Evolutionary conservation across 441 rosid species (phyloP).

Genomic region (Aleurites moluccanus): DNA sequence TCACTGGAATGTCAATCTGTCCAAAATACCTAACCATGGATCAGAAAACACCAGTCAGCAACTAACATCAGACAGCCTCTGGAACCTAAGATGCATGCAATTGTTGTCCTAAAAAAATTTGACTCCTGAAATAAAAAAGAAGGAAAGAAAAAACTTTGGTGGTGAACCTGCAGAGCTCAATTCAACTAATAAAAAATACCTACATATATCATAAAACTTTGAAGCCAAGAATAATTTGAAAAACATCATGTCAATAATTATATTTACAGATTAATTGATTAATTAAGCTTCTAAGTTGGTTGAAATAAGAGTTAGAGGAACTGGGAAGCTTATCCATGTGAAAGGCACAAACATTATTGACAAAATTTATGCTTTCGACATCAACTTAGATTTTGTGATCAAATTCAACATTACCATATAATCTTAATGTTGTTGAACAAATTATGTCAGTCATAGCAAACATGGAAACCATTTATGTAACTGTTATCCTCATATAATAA

Average conservation of each 20-base stretch:
- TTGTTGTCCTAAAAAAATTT: neutral
- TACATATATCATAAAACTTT: neutral
- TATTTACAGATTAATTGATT: too few species aligned
- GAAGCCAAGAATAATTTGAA: neutral
- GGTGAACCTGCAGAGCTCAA: neutral
- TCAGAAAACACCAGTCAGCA: conserved; percentile 25
- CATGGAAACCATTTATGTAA: neutral
- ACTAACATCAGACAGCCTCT: neutral
- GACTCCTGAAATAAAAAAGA: neutral
- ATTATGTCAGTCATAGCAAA: neutral
- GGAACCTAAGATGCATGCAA: neutral
- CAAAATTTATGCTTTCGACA: neutral
- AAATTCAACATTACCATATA: neutral
- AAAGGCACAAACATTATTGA: too few species aligned
- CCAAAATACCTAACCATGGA: conserved; percentile 68
- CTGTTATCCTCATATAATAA: neutral
- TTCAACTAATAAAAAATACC: neutral
- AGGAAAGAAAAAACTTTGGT: neutral
- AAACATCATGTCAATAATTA: neutral
- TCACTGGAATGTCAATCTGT: conserved; percentile 73
- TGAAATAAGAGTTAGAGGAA: too few species aligned
- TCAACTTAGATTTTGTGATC: too few species aligned
- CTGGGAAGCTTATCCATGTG: neutral
- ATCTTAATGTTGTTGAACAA: neutral
- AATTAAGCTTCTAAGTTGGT: neutral